A percentile compares a stretch with the other conserved stretches of the same genome.
These are phyloP conservation scores for Cydonia oblonga DNA, from an alignment of 331 rosid genomes.

Conservation along the genomic window DNA sequence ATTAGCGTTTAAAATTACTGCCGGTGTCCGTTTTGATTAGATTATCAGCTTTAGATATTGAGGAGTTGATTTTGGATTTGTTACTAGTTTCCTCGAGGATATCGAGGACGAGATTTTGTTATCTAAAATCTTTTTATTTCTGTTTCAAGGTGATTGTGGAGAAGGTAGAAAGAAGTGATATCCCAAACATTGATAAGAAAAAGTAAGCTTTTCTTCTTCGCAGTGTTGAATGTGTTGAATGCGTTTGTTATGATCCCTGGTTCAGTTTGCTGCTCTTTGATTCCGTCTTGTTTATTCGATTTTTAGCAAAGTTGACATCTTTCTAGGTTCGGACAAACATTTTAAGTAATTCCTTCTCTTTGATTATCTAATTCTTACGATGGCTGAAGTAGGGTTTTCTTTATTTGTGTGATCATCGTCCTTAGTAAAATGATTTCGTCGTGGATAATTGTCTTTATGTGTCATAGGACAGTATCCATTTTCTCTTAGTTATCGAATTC, in stretches of 20 bases:
- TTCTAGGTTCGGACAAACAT: not conserved
- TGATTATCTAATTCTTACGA: not conserved
- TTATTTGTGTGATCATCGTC: not conserved
- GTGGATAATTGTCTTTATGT: not conserved
- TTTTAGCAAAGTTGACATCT: not conserved
- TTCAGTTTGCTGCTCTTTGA: not conserved
- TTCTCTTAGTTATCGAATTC: not conserved
- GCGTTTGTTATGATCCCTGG: conserved; percentile 5
- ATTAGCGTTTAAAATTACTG: no score
- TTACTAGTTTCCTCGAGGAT: not conserved
- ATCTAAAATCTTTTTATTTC: conserved; percentile 10
- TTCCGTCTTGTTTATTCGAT: not conserved
- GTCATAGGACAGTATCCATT: not conserved
- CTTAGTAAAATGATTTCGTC: not conserved
- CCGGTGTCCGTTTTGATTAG: not conserved
- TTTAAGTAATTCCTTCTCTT: not conserved
- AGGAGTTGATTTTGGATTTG: not conserved
- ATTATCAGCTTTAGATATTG: not conserved
- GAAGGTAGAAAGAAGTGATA: conserved; percentile 88
- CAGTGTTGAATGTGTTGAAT: not conserved
- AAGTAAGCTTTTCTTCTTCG: conserved; percentile 41
- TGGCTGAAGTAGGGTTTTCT: not conserved
- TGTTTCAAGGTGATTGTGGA: conserved; percentile 77
- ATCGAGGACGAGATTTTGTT: not conserved
- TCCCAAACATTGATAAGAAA: conserved; percentile 89